These are phyloP conservation scores for Hypoxylon sp. DNA, from an alignment of 2,329 filamentous ascomycete species.

Conservation along the genomic window DNA sequence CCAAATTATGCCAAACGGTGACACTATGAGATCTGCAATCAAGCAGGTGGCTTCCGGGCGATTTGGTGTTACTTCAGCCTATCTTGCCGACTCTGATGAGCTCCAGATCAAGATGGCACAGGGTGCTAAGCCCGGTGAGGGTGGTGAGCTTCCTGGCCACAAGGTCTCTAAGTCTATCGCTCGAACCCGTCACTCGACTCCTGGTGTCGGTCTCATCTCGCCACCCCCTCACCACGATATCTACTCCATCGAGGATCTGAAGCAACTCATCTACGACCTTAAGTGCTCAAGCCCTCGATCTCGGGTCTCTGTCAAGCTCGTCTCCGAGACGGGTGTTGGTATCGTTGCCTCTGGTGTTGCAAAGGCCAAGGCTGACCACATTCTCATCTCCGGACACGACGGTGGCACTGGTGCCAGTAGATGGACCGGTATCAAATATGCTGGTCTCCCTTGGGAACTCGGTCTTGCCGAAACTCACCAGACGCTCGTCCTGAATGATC, in stretches of 20 bases:
- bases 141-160: constrained; percentile 95
- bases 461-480: constrained; percentile 98
- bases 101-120: constrained; percentile 99
- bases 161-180: constrained; percentile 96
- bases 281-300: constrained; percentile 96
- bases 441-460: constrained; percentile 95
- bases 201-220: constrained; percentile 95
- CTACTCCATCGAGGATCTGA: constrained; percentile 97
- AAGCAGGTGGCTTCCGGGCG: constrained; percentile 97
- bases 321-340: constrained; percentile 96
- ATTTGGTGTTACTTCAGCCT: constrained; percentile 95
- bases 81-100: constrained; percentile 94
- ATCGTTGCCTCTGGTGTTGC: constrained; percentile 98
- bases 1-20: constrained; percentile 86
- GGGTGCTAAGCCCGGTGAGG: constrained; percentile 96
- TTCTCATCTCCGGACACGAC: constrained; percentile 95
- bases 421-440: constrained; percentile 99
- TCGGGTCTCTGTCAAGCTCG: constrained; percentile 95
- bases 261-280: constrained; percentile 97
- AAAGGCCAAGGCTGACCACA: constrained; percentile 97
- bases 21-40: constrained; percentile 97
- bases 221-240: constrained; percentile 98
- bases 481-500: constrained; percentile 93
- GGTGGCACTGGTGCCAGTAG: constrained; percentile 96
- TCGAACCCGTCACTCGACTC: constrained; percentile 93